A percentile compares a stretch with the other conserved stretches of the same genome.
Conservation (phyloP, 2,329 filamentous ascomycete genomes). For the Colletotrichum tamarilloi region DNA sequence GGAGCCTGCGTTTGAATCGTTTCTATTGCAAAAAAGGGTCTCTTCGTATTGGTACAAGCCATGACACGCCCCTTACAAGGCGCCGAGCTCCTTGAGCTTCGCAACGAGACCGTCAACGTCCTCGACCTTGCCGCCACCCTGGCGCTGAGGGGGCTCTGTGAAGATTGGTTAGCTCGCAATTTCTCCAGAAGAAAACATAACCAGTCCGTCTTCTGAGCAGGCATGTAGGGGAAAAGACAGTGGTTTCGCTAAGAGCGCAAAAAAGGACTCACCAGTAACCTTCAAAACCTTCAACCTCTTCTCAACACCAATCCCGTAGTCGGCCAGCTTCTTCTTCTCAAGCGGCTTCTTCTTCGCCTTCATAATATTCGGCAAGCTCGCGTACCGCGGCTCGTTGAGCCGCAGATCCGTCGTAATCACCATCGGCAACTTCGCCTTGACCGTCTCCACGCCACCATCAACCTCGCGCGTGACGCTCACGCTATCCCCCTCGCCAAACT, state of each 20-base stretch:
- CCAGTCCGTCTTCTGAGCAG: neutral
- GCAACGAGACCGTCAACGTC: constrained; percentile 94
- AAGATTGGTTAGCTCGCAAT: constrained; percentile 2
- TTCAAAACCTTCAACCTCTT: constrained; percentile 89
- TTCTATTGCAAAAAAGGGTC: constrained; percentile 22
- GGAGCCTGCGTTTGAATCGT: constrained; percentile 10
- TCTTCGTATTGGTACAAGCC: constrained; percentile 22
- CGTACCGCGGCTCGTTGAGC: constrained; percentile 94
- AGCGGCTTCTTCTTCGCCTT: constrained; percentile 99
- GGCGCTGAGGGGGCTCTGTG: constrained; percentile 83
- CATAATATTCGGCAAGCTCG: constrained; percentile 98
- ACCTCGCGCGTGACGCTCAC: constrained; percentile 91
- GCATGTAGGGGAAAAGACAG: neutral
- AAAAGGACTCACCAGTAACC: constrained; percentile 74
- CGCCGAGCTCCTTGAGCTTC: constrained; percentile 96
- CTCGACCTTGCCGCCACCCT: constrained; percentile 97
- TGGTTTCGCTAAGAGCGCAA: constrained; percentile 36
- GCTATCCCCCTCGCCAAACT: constrained; percentile 75
- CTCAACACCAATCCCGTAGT: constrained; percentile 81
- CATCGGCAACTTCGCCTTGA: constrained; percentile 87
- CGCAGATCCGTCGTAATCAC: constrained; percentile 95
- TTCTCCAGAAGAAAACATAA: neutral
- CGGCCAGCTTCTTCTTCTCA: constrained; percentile 88
- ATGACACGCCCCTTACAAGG: constrained; percentile 67
- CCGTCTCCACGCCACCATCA: constrained; percentile 93